Conservation (phyloP, 2,329 filamentous ascomycete species). For the Periconia macrospinosa region DNA sequence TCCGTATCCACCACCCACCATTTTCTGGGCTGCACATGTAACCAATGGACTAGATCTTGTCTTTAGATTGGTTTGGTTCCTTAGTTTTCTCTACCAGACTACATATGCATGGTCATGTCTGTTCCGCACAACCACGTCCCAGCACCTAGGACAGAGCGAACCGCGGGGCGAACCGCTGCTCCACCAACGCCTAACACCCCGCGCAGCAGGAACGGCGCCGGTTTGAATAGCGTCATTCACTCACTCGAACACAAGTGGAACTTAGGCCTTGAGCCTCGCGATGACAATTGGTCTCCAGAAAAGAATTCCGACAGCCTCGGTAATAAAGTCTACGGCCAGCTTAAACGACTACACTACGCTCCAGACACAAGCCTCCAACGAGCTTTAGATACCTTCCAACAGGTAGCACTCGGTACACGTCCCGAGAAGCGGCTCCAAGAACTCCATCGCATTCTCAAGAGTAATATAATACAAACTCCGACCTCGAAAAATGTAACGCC, state of each 20-base stretch:
- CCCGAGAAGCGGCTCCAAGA: not conserved
- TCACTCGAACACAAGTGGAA: constrained; percentile 24
- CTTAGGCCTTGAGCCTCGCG: constrained; percentile 19
- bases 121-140: not conserved
- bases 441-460: constrained; percentile 16
- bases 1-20: constrained; percentile 2
- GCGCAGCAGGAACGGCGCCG: constrained; percentile 17
- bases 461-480: not conserved
- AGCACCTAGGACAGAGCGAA: constrained; percentile 1
- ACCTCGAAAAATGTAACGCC: constrained; percentile 6
- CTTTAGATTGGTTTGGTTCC: too few species aligned
- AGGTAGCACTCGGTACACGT: not conserved
- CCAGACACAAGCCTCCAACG: constrained; percentile 15
- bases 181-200: constrained; percentile 20
- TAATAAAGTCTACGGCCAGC: constrained; percentile 14
- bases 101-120: not conserved
- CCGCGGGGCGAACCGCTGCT: constrained; percentile 11
- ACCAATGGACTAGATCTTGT: too few species aligned
- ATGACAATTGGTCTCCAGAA: constrained; percentile 23
- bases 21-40: too few species aligned
- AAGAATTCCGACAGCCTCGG: constrained; percentile 6
- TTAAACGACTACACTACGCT: constrained; percentile 24
- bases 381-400: constrained; percentile 18
- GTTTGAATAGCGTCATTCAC: constrained; percentile 19
- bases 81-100: too few species aligned